A percentile compares a stretch with the other conserved stretches of the same genome.
Conservation (phyloP, 2,329 filamentous ascomycete species). For the Stenocarpella maydis region DNA sequence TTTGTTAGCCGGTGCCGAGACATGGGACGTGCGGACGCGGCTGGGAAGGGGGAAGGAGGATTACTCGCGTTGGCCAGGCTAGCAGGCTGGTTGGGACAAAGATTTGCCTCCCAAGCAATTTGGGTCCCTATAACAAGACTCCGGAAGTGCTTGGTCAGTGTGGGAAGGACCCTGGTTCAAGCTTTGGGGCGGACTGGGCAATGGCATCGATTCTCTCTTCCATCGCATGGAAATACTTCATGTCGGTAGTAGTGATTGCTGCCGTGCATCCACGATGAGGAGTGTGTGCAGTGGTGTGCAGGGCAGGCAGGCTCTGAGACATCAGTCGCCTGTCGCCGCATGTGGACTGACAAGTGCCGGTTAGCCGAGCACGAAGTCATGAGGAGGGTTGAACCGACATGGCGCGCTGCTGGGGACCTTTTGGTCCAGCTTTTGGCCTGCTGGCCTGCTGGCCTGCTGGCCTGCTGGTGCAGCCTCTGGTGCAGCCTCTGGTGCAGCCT, state of each 20-base stretch:
- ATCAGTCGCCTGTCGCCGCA: background rate
- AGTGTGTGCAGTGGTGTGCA: background rate
- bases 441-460: background rate
- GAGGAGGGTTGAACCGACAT: background rate
- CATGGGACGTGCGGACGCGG: constrained; percentile 1
- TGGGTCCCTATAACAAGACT: constrained; percentile 12
- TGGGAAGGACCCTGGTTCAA: constrained; percentile 15
- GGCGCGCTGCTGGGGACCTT: background rate
- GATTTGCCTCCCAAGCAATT: constrained; percentile 6
- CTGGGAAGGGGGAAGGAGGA: background rate
- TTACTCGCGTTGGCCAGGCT: background rate
- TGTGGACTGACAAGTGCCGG: constrained; percentile 1
- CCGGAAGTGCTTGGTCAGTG: constrained; percentile 6
- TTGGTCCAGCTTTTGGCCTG: background rate
- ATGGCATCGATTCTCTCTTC: background rate
- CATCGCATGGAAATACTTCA: background rate
- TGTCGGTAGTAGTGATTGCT: constrained; percentile 18
- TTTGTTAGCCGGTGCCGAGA: constrained; percentile 21
- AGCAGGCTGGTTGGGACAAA: background rate
- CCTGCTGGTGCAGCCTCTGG: background rate
- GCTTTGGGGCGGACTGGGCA: constrained; percentile 5
- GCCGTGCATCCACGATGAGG: background rate
- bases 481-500: background rate
- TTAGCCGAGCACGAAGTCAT: background rate
- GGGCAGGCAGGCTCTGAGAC: background rate